Base-by-base conservation (phyloP, 352 stramenopile genomes). In the Globisporangium heterothallicum region DNA sequence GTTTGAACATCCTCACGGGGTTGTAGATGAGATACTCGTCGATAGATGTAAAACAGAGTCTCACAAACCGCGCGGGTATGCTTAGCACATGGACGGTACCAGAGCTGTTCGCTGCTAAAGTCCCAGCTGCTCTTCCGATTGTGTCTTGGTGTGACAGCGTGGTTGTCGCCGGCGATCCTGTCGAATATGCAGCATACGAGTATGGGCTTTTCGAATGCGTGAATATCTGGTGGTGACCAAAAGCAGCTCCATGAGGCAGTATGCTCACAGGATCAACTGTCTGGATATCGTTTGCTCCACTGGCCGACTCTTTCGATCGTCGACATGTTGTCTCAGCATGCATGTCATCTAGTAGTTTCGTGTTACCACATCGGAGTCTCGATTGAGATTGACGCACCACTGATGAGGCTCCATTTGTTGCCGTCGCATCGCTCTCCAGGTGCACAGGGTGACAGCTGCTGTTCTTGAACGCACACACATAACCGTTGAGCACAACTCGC, bases 21-120 rank as follows among this genome's bases (percentile, higher is more conserved):
- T 79, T 75, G 62, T 69, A 79, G 9, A 78, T 49, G 24, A 83
- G 13, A 9, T 61, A 47, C 12, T 70, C 56, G 22, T 79, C 69
- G 4, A 79, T 55, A 6, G 10, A 35, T 7, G 51, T 16, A n/a
- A 83, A 59, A 18, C 46, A 66, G 0, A 73, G 41, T 38, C 56
- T 54, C 2, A 65, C 67, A 35, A 72, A 50, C 21, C 47, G 34
- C 10, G 52, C 57, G 14, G 69, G 64, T 27, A 80, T 53, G 42
- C 22, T 63, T 10, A 83, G 50, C 3, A 83, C 29, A 7, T 68
- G 21, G 2, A 69, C 45, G 3, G 13, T 35, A 5, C 41, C 22
- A 26, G 13, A 36, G 26, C 22, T 32, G 27, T 48, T 42, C 6
- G 9, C 22, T 6, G 25, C 14, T 18, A 22, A 24, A 18, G 32